Base-by-base conservation (phyloP, 2,329 filamentous ascomycete genomes). In the Sclerotinia nivalis region DNA sequence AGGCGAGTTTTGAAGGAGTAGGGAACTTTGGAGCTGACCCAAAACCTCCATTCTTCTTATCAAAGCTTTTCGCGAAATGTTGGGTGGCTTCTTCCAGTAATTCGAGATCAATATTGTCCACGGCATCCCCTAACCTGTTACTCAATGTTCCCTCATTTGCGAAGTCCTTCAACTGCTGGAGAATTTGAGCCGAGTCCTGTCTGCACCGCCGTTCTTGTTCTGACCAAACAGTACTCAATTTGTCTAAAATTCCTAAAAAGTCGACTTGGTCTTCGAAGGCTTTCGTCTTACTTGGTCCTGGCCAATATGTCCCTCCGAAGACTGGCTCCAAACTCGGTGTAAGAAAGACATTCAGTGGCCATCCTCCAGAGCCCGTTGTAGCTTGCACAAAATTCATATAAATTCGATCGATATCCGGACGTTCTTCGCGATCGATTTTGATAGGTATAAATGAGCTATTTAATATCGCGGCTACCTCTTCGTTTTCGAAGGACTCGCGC, bases 351-450 rank as follows among this genome's bases (percentile, higher is more conserved):
- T 97, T 98, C 71, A 98, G 82, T 0, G 96, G 96, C 94, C 96
- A 98, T 52, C 96, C 96, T 13, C 93, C 95, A 1, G 88, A 90
- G 28, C 92, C 93, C 70, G 91, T 97, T 15, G 96, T 95, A 1
- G 95, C 95, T 79, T 97, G 93, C 54, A 97, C 91, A 80, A 97
- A 99, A 82, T 97, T 97, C 93, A 97, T 97, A 80, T 98, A 98
- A 73, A 98, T 94, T 72, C 92, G 89, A 78, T 99, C 96, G 73
- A 98, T 89, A 78, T 98, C 94, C 12, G 95, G 95, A 37, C 95
- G 89, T 81, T 97, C 93, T 81, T 99, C 96, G 71, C 94, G 89
- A 80, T 99, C 96, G 77, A 98, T 88, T 76, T 97, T 91, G 79
- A 98, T 89, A 5, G 96, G 95, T 58, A 99, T 88, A 80, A 98